phyloP scores from a whole-genome alignment of 1,284 basidiomycete species.

The Apiotrichum mycotoxinovorans region DNA sequence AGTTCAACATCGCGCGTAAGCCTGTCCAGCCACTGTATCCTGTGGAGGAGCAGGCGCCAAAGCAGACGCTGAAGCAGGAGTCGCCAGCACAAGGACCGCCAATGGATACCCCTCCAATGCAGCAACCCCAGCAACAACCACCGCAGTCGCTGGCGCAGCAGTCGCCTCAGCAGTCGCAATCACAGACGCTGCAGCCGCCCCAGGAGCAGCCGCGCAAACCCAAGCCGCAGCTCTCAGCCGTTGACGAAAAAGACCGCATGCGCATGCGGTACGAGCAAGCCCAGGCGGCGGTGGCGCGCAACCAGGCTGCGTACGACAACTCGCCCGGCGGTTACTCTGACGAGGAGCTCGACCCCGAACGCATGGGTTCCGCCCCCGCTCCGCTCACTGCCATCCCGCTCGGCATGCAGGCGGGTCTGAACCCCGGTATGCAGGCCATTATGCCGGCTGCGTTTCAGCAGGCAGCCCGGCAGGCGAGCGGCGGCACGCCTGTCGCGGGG shows the following conservation, averaged over 20 bases:
- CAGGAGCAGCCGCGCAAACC: not conserved
- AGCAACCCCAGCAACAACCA: too few species aligned
- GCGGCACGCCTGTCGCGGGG: not conserved
- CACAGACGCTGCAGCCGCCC: too few species aligned
- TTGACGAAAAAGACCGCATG: conserved; percentile 10
- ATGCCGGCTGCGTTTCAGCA: too few species aligned
- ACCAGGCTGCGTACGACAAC: not conserved
- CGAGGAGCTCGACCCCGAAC: not conserved
- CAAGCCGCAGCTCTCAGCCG: not conserved
- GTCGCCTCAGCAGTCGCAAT: too few species aligned
- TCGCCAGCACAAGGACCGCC: too few species aligned
- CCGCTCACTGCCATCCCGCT: not conserved
- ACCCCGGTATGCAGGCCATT: not conserved
- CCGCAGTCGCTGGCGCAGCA: too few species aligned
- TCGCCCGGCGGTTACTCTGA: not conserved
- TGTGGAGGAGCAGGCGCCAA: too few species aligned
- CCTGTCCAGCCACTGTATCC: too few species aligned
- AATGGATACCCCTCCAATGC: too few species aligned
- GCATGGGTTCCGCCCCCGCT: not conserved
- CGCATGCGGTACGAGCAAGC: conserved; percentile 35
- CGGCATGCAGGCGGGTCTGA: not conserved
- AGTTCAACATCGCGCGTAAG: too few species aligned
- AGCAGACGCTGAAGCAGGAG: too few species aligned
- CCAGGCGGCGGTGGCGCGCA: not conserved
- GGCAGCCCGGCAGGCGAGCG: not conserved